Evolutionary conservation across 805 yeast genomes (phyloP).

Genomic region (Candida silvicultrix): DNA sequence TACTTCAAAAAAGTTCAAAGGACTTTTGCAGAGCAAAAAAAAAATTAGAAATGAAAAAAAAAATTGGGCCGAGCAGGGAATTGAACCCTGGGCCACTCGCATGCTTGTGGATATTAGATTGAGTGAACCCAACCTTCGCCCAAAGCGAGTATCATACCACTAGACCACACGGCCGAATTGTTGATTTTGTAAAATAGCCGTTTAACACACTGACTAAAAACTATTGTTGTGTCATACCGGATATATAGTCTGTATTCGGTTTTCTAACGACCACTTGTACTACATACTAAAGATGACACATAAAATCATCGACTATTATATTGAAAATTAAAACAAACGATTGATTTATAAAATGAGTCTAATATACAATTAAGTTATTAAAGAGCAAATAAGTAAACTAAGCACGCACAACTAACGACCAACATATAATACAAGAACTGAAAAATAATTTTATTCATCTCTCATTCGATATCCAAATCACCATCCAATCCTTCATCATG

Average conservation of each 20-base stretch:
- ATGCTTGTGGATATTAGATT: constrained; percentile 4
- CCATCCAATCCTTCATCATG: constrained; percentile 17
- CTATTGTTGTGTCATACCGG: no score
- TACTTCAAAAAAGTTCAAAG: no score
- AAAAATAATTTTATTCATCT: neutral
- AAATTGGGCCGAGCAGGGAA: constrained; percentile 10
- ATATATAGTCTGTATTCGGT: no score
- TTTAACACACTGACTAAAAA: neutral
- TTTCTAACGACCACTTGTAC: no score
- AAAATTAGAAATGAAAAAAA: neutral
- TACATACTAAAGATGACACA: no score
- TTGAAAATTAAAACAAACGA: no score
- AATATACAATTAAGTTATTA: neutral
- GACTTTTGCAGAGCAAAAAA: neutral
- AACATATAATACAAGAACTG: neutral
- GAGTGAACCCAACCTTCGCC: constrained; percentile 18
- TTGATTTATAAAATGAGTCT: no score
- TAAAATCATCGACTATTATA: no score
- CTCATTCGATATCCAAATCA: constrained; percentile 7
- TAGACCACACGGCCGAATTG: constrained; percentile 25
- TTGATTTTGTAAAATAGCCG: neutral
- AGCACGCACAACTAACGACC: neutral
- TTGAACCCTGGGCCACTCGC: constrained; percentile 12
- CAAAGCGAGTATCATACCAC: constrained; percentile 29
- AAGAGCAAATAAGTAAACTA: no score